Percentiles rank a stretch among this genome's conserved stretches.
Evolutionary conservation across 148 eudicot species (phyloP).

Genomic region (Rhododendron simsii): DNA sequence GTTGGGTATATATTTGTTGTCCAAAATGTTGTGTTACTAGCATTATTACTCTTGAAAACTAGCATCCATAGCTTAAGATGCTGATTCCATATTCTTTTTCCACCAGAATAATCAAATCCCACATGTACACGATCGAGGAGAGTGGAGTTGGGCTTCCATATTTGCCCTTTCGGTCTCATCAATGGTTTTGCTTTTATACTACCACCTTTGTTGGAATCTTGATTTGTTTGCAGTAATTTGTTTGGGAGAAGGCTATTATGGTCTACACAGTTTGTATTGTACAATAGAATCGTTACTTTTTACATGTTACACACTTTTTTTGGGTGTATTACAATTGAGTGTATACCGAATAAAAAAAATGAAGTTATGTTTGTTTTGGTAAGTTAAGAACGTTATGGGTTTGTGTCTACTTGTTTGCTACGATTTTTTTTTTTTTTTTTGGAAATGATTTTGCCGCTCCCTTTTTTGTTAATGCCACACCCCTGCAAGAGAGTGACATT

Average conservation of each 20-base stretch:
- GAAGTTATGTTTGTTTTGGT: too few species aligned
- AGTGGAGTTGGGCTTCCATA: neutral
- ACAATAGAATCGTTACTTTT: neutral
- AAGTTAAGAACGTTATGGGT: too few species aligned
- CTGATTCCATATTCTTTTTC: conserved; percentile 3
- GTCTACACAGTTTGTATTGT: too few species aligned
- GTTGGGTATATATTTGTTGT: neutral
- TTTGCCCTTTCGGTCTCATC: neutral
- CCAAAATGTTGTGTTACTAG: neutral
- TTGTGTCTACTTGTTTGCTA: too few species aligned
- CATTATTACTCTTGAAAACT: neutral
- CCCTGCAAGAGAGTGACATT: too few species aligned
- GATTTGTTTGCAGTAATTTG: neutral
- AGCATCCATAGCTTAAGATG: neutral
- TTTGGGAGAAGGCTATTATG: neutral
- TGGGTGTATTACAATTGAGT: neutral
- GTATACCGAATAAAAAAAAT: too few species aligned
- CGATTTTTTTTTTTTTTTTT: too few species aligned
- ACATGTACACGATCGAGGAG: neutral
- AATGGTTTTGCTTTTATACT: neutral
- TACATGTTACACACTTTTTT: neutral
- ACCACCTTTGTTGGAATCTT: neutral
- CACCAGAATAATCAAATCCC: neutral
- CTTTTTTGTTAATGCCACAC: too few species aligned
- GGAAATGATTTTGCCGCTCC: too few species aligned